Evolutionary conservation across 192 early-diverging fungal genomes (phyloP).

Genomic region (Backusella tarrabulga): DNA sequence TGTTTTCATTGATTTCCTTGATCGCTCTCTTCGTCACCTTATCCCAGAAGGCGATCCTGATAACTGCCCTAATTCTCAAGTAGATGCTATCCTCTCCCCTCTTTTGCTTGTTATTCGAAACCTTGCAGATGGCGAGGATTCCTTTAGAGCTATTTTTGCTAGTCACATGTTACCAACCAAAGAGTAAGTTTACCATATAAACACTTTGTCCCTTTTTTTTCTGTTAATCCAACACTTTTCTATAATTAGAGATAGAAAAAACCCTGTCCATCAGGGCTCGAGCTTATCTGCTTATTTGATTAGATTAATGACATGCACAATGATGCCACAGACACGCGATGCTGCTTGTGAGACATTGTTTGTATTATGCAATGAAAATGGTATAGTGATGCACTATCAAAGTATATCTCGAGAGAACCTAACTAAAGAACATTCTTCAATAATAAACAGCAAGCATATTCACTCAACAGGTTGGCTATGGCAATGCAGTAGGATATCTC

Average conservation of each 20-base stretch:
- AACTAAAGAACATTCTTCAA: neutral
- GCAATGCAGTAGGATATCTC: constrained; percentile 91
- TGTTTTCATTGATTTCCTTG: constrained; percentile 34
- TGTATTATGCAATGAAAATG: constrained; percentile 66
- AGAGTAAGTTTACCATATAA: constrained; percentile 45
- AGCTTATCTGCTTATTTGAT: constrained; percentile 65
- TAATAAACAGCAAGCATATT: constrained; percentile 51
- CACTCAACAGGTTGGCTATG: constrained; percentile 82
- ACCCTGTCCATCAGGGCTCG: constrained; percentile 64
- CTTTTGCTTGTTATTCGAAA: constrained; percentile 62
- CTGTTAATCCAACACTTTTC: neutral
- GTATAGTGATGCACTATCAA: constrained; percentile 38
- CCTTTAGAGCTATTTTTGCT: constrained; percentile 41
- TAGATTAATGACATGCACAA: constrained; percentile 64
- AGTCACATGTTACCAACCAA: constrained; percentile 60
- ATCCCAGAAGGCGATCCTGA: constrained; percentile 45
- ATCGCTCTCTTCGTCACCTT: constrained; percentile 16
- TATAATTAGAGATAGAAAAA: constrained; percentile 61
- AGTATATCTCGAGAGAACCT: neutral
- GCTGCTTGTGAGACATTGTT: constrained; percentile 65
- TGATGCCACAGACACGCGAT: constrained; percentile 56
- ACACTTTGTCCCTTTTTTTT: neutral
- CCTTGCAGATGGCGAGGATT: constrained; percentile 50
- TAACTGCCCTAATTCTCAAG: constrained; percentile 34
- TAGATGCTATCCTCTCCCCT: constrained; percentile 70